Evolutionary conservation across 345 rosid species (phyloP).

Genomic region (Trapa incisa): DNA sequence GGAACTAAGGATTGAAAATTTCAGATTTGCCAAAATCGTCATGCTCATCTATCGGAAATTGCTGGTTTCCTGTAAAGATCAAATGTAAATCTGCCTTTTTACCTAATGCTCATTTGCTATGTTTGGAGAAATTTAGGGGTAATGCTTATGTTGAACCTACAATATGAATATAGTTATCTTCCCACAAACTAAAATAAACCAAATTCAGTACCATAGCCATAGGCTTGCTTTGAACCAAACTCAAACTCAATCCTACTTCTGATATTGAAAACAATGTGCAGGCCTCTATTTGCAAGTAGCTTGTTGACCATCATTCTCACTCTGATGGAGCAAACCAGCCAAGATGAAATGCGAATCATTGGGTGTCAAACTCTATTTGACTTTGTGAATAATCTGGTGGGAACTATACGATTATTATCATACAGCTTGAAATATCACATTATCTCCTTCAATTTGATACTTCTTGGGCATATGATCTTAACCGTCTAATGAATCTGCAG

Average conservation of each 20-base stretch:
- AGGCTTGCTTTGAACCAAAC: neutral
- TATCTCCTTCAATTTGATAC: constrained; percentile 6
- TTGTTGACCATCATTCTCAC: constrained; percentile 61
- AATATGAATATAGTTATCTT: neutral
- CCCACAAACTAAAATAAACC: neutral
- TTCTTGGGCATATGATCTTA: constrained; percentile 8
- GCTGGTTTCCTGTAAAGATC: constrained; percentile 76
- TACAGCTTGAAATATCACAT: constrained; percentile 1
- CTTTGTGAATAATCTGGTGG: constrained; percentile 88
- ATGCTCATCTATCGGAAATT: constrained; percentile 81
- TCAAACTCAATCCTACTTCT: neutral
- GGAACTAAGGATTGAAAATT: constrained; percentile 85
- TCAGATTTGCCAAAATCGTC: constrained; percentile 62
- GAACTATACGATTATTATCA: constrained; percentile 10
- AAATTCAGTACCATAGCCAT: neutral
- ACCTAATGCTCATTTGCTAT: neutral
- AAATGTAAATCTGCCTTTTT: constrained; percentile 56
- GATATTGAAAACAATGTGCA: constrained; percentile 17
- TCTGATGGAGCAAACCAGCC: constrained; percentile 70
- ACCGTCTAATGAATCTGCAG: constrained; percentile 38
- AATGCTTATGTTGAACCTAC: neutral
- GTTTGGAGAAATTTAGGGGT: neutral
- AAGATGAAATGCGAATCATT: constrained; percentile 61
- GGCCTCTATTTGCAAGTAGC: constrained; percentile 85
- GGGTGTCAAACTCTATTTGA: constrained; percentile 84